Base-by-base conservation (phyloP, 768 basidiomycete genomes). In the Crassisporium funariophilum region DNA sequence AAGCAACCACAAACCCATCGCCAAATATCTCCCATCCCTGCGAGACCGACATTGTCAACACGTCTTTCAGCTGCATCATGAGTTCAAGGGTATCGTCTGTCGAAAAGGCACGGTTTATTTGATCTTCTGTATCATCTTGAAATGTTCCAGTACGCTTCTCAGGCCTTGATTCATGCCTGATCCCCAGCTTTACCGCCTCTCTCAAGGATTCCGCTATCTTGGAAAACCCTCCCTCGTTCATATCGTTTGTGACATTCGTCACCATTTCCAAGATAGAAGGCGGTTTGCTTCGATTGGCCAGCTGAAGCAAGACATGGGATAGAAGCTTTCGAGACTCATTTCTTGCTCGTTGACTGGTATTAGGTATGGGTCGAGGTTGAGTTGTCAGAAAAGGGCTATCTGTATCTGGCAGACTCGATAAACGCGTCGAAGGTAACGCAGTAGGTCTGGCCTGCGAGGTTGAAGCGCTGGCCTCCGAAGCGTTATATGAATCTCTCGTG, bases 301-400 rank as follows among this genome's bases (percentile, higher is more conserved):
- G 72, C 54, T 84, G 81, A 15, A 71, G 71, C 12, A 91, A 68
- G 21, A 88, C 69, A 59, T 86, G 81, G 0, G 78, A 74, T 3
- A 91, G 70, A 17, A 89, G 70, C 60, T 90, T 90, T 39, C 81
- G 77, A 7, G 83, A 80, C 62, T 88, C 88, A 43, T 78, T 76
- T 24, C 70, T 70, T 21, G 76, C 75, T 52, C 74, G 76, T 43
- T 61, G 64, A 21, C 69, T 65, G 51, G 64, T 35, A 49, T 59
- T 57, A 45, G 53, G 35, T 35, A 49, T 54, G 16, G 52, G 53
- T 5, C 34, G 24, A 24, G 59, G 46, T 19, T 21, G 33, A 34
- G 34, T 33, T 12, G 27, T 24, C 20, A 35, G n/a, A 15, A 33
- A 29, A 42, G 47, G 29, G 15, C 27, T 29, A 17, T 29, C 27